Percentiles rank a stretch among this genome's conserved stretches.
Conservation (phyloP, 768 basidiomycete genomes). For the Boletus subparvulus region DNA sequence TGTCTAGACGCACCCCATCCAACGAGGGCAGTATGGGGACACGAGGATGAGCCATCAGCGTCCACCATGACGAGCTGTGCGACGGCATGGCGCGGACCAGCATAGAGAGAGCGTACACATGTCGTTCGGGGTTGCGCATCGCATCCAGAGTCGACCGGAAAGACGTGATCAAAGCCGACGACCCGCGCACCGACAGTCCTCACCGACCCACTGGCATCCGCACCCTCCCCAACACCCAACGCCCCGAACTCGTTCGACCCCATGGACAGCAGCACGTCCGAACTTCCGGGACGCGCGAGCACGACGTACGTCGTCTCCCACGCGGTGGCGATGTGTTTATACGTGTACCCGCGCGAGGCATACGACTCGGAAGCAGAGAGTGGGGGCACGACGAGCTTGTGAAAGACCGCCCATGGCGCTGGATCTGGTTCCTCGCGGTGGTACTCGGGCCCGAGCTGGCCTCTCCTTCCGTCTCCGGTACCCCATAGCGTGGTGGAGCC, state of each 20-base stretch:
- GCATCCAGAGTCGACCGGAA: slow-evolving; percentile 38
- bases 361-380: slow-evolving; percentile 25
- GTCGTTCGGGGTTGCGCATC: slow-evolving; percentile 20
- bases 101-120: slow-evolving; percentile 44
- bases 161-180: slow-evolving; percentile 15
- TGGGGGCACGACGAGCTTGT: slow-evolving; percentile 43
- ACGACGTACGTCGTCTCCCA: slow-evolving; percentile 88
- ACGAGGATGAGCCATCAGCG: slow-evolving; percentile 16
- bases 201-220: slow-evolving; percentile 3
- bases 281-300: slow-evolving; percentile 40
- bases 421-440: slow-evolving; percentile 9
- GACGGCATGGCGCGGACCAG: slow-evolving; percentile 76
- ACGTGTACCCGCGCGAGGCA: slow-evolving; percentile 40
- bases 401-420: slow-evolving; percentile 39
- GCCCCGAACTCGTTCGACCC: slow-evolving; percentile 86
- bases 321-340: slow-evolving; percentile 55
- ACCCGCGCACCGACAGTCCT: slow-evolving; percentile 4
- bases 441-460: slow-evolving; percentile 64
- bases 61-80: slow-evolving; percentile 38
- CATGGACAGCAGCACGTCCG: slow-evolving; percentile 69
- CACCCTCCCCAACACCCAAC: slow-evolving; percentile 53
- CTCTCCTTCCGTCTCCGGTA: slow-evolving; percentile 65
- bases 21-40: slow-evolving; percentile 37
- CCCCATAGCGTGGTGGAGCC: slow-evolving; percentile 59
- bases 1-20: slow-evolving; percentile 89